Percentiles rank a stretch among this genome's conserved stretches.
Conservation (phyloP, 2,329 filamentous ascomycete genomes). For the Colletotrichum agaves region DNA sequence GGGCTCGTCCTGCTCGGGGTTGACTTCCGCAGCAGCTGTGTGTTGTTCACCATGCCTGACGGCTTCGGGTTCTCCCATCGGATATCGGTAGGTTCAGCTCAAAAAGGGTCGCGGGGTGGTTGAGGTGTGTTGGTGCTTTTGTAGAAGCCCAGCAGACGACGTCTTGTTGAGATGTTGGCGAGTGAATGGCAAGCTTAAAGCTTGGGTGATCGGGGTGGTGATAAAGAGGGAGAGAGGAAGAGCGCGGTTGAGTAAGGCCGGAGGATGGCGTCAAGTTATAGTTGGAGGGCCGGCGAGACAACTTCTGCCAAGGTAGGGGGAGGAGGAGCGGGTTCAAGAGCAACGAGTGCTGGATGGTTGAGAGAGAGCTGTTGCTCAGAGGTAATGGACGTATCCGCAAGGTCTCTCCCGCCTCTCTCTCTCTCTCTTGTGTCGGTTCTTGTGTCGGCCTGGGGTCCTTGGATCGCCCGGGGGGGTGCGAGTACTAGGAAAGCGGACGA, state of each 20-base stretch:
- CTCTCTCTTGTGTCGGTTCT: background rate
- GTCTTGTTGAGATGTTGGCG: slow-evolving; percentile 6
- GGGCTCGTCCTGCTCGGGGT: slow-evolving; percentile 40
- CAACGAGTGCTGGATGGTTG: background rate
- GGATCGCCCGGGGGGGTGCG: slow-evolving; percentile 1
- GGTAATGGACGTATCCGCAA: slow-evolving; percentile 4
- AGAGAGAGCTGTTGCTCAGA: background rate
- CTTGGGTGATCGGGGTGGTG: slow-evolving; percentile 35
- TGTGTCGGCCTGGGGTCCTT: background rate
- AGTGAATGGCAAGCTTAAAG: slow-evolving; percentile 34
- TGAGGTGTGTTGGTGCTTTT: slow-evolving; percentile 29
- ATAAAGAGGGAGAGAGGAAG: slow-evolving; percentile 18
- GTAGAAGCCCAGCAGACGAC: slow-evolving; percentile 26
- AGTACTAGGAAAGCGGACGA: slow-evolving; percentile 6
- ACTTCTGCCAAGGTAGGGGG: slow-evolving; percentile 30
- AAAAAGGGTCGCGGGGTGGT: slow-evolving; percentile 14
- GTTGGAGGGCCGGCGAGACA: slow-evolving; percentile 9
- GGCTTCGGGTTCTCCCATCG: slow-evolving; percentile 40
- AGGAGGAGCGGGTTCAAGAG: background rate
- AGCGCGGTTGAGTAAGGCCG: background rate
- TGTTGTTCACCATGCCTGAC: slow-evolving; percentile 39
- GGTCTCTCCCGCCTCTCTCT: background rate
- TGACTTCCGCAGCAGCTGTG: slow-evolving; percentile 39
- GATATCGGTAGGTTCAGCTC: slow-evolving; percentile 38
- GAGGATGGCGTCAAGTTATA: slow-evolving; percentile 36